These are phyloP conservation scores for Pilaira anomala DNA, from an alignment of 192 early-diverging fungal genomes.

Conservation along the genomic window DNA sequence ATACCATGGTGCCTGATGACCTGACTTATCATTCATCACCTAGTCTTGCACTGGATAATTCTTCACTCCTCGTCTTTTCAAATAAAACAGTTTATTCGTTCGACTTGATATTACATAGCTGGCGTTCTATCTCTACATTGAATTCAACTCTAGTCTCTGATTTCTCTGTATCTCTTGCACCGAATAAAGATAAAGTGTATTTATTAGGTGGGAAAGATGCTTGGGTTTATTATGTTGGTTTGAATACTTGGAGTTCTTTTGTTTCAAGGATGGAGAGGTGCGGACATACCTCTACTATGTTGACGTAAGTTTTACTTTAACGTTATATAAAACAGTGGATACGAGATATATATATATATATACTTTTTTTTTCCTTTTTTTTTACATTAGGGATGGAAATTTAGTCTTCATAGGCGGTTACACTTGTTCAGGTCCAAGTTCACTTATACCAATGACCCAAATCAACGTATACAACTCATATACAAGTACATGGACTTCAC, in stretches of 20 bases:
- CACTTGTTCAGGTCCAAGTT: too few species aligned
- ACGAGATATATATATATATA: too few species aligned
- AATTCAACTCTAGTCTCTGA: neutral
- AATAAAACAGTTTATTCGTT: neutral
- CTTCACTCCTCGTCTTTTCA: conserved; percentile 1
- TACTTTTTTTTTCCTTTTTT: too few species aligned
- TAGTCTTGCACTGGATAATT: neutral
- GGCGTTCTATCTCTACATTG: neutral
- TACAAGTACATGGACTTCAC: neutral
- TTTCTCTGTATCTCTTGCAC: neutral
- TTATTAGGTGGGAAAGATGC: neutral
- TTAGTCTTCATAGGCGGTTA: conserved; percentile 4
- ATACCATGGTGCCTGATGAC: too few species aligned
- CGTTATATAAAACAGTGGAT: too few species aligned
- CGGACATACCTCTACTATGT: too few species aligned
- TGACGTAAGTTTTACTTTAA: neutral
- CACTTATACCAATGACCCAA: neutral
- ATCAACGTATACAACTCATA: neutral
- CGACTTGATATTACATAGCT: neutral
- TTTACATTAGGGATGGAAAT: neutral
- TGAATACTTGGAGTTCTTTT: neutral
- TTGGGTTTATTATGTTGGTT: neutral
- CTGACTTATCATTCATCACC: conserved; percentile 5
- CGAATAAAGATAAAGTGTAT: neutral
- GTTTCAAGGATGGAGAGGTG: too few species aligned